Conservation (phyloP, 2,329 filamentous ascomycete genomes). For the Dothistroma pini region DNA sequence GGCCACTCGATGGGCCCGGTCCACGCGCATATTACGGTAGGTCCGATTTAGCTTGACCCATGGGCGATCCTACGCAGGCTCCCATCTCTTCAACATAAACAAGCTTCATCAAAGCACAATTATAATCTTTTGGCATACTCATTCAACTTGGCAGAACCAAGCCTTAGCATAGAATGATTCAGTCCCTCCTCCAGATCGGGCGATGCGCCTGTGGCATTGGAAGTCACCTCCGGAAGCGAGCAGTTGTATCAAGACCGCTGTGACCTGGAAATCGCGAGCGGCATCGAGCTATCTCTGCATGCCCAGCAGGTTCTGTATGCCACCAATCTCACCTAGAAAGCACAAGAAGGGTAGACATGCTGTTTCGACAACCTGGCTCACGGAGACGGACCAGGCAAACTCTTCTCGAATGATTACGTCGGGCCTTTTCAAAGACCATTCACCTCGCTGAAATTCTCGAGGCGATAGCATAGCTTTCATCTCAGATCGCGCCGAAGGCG, state of each 20-base stretch:
- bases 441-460: constrained; percentile 30
- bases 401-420: constrained; percentile 30
- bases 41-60: neutral
- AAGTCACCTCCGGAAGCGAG: neutral
- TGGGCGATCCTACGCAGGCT: neutral
- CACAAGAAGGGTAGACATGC: constrained; percentile 22
- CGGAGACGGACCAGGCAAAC: constrained; percentile 22
- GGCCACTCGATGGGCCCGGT: neutral
- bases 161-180: neutral
- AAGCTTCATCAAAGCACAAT: neutral
- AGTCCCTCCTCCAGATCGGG: neutral
- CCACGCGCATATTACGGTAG: neutral
- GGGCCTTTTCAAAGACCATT: constrained; percentile 28
- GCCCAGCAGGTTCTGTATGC: constrained; percentile 26
- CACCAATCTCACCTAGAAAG: constrained; percentile 16
- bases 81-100: neutral
- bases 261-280: constrained; percentile 28
- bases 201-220: neutral
- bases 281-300: constrained; percentile 25
- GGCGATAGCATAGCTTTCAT: constrained; percentile 33
- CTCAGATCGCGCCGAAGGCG: constrained; percentile 34
- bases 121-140: neutral
- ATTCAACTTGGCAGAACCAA: neutral
- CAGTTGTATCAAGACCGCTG: constrained; percentile 16
- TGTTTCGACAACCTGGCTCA: constrained; percentile 29